Percentiles rank a stretch among this genome's conserved stretches.
Evolutionary conservation across 2,329 filamentous ascomycete species (phyloP).

Genomic region (Fusarium dlaminii): DNA sequence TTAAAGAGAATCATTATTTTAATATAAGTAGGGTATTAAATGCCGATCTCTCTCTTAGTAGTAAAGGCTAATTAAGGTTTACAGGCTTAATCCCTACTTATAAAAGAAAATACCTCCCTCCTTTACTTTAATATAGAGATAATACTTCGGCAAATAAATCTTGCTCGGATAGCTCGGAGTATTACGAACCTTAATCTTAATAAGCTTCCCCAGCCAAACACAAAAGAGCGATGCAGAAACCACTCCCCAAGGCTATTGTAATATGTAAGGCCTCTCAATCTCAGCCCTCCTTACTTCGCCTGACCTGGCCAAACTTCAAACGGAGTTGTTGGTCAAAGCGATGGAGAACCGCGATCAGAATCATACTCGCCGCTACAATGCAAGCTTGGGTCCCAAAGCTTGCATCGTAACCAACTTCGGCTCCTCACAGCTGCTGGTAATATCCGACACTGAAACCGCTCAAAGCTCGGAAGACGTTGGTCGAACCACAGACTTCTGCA

Average conservation of each 20-base stretch:
- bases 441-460: constrained; percentile 61
- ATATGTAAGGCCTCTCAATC: not conserved
- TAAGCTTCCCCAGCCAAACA: not conserved
- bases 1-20: not conserved
- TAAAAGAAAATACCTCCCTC: not conserved
- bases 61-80: not conserved
- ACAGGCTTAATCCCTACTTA: not conserved
- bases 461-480: constrained; percentile 49
- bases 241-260: not conserved
- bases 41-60: not conserved
- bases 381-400: constrained; percentile 54
- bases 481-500: constrained; percentile 57
- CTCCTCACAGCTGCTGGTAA: constrained; percentile 57
- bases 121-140: not conserved
- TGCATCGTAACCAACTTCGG: constrained; percentile 47
- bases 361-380: constrained; percentile 43
- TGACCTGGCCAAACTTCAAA: constrained; percentile 18
- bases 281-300: not conserved
- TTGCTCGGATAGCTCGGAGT: not conserved
- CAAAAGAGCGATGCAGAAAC: not conserved
- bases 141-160: not conserved
- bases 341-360: constrained; percentile 25
- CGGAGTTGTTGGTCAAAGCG: constrained; percentile 5
- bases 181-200: not conserved
- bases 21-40: no score